Base-by-base conservation (phyloP, 208 protist species). In the Acanthamoeba sp. region DNA sequence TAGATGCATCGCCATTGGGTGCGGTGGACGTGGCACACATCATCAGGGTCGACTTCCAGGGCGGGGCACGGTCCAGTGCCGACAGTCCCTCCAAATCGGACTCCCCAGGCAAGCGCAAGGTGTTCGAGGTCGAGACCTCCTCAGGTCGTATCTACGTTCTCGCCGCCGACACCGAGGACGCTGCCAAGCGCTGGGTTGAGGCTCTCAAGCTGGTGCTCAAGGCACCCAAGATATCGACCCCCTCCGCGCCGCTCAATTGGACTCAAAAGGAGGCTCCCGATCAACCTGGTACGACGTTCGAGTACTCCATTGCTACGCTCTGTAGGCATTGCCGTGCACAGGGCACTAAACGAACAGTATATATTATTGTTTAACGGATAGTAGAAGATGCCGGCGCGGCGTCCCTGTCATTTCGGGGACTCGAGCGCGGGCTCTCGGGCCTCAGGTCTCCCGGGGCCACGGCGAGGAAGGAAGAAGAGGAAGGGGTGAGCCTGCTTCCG, bases 41-140 rank as follows among this genome's bases (percentile, higher is more conserved):
- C 59, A 3, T 66, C 24, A 9, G 59, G 59, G 59, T 66, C 0
- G 59, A 66, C 2, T 5, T 66, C 2, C 64, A 71, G 29, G 29
- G 32, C 18, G 7, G 64, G 10, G 40, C 10, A 7, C 38, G 29
- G 40, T 1, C 29, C 32, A 40, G n/a, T 32, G 22, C 73, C 9
- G 73, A 82, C 73, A 50, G 27, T 22, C 36, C 29, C 20, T 24
- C 32, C 9, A 36, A 73, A 73, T 57, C 50, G 64, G 69, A 78
- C 5, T n/a, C 36, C 6, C 7, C 22, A 22, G 32, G 73, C 38
- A 82, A 82, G 40, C 73, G 34, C 24, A 50, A 22, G 9, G 73
- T 52, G 73, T 82, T 82, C 38, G 73, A 82, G 5, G 38, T 82
- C 22, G 73, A 82, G 40, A 82, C 73, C 38, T 14, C 40, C 16